phyloP scores from a whole-genome alignment of 371 early-diverging fungal species.

The Mucor saturninus region DNA sequence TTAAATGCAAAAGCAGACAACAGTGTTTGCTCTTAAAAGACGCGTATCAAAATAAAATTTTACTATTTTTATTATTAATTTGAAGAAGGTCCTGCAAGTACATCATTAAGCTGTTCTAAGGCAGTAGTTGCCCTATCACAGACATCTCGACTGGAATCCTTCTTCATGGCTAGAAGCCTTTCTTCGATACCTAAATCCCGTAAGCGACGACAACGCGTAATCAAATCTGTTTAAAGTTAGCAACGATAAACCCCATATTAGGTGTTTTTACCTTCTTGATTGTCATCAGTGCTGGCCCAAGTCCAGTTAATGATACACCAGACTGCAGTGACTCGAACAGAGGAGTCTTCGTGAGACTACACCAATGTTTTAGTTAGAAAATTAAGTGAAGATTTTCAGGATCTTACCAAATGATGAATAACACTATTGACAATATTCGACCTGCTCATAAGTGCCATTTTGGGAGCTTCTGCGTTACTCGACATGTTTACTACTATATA shows the following conservation, averaged over 20 bases:
- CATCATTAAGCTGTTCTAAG: slow-evolving; percentile 54
- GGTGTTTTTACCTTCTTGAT: slow-evolving; percentile 39
- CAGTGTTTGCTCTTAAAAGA: slow-evolving; percentile 30
- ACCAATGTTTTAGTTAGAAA: not conserved
- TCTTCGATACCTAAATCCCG: slow-evolving; percentile 65
- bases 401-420: slow-evolving; percentile 61
- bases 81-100: slow-evolving; percentile 11
- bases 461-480: slow-evolving; percentile 72
- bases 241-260: not conserved
- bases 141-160: slow-evolving; percentile 71
- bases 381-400: too few species aligned
- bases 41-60: not conserved
- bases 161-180: slow-evolving; percentile 54
- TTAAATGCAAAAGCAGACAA: slow-evolving; percentile 76
- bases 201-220: slow-evolving; percentile 35
- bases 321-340: slow-evolving; percentile 73
- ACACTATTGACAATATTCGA: slow-evolving; percentile 60
- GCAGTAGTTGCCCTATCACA: slow-evolving; percentile 79
- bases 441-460: slow-evolving; percentile 65
- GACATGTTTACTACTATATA: slow-evolving; percentile 81
- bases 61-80: slow-evolving; percentile 10
- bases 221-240: slow-evolving; percentile 13
- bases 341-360: slow-evolving; percentile 63
- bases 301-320: slow-evolving; percentile 89
- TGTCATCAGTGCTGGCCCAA: slow-evolving; percentile 69